Evolutionary conservation across 1,284 basidiomycete genomes (phyloP), one percentile per base, ranked within the genome.

Genomic region (Malassezia slooffiae): DNA sequence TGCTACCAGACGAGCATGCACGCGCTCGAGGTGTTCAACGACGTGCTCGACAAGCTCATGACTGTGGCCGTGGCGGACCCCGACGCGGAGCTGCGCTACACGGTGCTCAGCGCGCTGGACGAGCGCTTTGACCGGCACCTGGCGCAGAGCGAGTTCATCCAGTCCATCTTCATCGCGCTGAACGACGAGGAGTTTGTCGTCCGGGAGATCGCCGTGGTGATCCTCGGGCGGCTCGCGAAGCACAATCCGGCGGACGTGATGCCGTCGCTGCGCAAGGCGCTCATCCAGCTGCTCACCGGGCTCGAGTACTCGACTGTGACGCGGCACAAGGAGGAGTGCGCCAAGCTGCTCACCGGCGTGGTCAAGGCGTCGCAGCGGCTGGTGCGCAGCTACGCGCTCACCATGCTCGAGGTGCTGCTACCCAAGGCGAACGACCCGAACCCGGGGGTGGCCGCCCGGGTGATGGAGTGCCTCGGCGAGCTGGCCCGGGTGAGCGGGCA

Each of bases 231-330:
- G 21, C 77, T 99, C 20, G 87, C 91, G 2, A 80, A 82, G 62
- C 85, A 95, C 72, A 99, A 97, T 62, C 93, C 93, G 0, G 93
- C 93, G 27, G 95, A 96, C 72, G 90, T 97, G 24, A 96, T 99
- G 85, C 91, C 93, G 3, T 91, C 88, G 5, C 74, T 99, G 28
- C 79, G 93, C 40, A 97, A 97, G 71, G 84, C 90, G 2, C 75
- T 99, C 43, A 95, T 97, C 49, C 91, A 97, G 69, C 78, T 99
- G 7, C 75, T 99, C 41, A 97, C 93, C 0, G 93, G 97, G 72
- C 74, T 99, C 35, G 91, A 97, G 72, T 97, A 96, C 67, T 88
- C 91, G 3, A 90, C 84, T 3, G 82, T 87, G 42, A 79, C 81
- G 61, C 82, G 89, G 41, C 74, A 74, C 54, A 77, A 77, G 47